Base-by-base conservation (phyloP, 805 yeast genomes). In the Wickerhamiella sergipiensis region DNA sequence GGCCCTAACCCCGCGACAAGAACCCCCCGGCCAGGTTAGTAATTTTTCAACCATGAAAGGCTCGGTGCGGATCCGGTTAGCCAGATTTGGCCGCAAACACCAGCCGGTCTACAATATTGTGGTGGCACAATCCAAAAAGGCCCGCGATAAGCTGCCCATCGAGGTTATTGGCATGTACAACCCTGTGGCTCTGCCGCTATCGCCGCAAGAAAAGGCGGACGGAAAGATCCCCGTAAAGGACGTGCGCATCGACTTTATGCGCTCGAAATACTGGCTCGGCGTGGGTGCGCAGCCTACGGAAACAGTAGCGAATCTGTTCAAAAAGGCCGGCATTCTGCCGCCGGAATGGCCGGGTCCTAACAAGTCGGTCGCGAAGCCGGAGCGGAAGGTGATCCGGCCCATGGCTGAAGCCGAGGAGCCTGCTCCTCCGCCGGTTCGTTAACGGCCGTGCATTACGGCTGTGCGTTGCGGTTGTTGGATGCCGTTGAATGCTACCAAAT, bases 231-330 rank as follows among this genome's bases (percentile, higher is more conserved):
- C 89, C 12, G 73, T 76, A 47, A 90, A 92, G 65, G 88, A 88
- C 58, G 77, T 90, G 42, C 76, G 81, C 57, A 70, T 92, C 38
- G 97, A 92, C 64, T 88, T 92, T 63, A 79, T 80, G 56, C 79
- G 96, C 60, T 79, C 95, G 5, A 87, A 87, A 66, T 92, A 92
- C 68, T 92, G 98, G 98, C 71, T 92, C 36, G 95, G 96, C 60
- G 95, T 87, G 18, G 98, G 98, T 12, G 97, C 97, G 1, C 95
- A 85, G 64, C 95, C 96, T 6, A 80, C 90, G 22, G 88, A 83
- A 44, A 72, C 92, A 3, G 95, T 90, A 12, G 75, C 79, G 2
- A 79, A 79, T 57, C 69, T 92, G 49, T 77, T 92, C 64, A 81
- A 79, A 63, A 86, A 45, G 88, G 95, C 72, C 2, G 53, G 76